Evolutionary conservation across 192 early-diverging fungal species (phyloP), one percentile per base, ranked within the genome.

Genomic region (Podila epicladia): DNA sequence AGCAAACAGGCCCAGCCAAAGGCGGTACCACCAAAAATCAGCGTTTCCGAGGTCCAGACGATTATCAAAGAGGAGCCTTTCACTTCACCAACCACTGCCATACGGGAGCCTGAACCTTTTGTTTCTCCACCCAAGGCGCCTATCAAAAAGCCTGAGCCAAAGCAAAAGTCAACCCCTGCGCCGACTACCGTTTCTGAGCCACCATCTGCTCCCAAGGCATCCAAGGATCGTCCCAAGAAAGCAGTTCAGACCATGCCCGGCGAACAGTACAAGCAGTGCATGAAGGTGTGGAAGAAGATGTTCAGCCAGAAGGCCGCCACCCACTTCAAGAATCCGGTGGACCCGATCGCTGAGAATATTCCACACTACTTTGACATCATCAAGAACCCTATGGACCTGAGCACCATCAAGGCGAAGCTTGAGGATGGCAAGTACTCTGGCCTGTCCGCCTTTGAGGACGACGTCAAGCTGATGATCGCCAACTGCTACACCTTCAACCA

Each of bases 321-420:
- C 19, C 89, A 88, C 19, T 93, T 94, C 71, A 69, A 84, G 28
- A 84, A 83, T 22, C 88, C 91, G 12, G 93, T 94, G 20, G 89
- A 93, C 84, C 91, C 92, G 15, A 84, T 93, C 31, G 82, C 77
- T 4, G 74, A 89, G 20, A 86, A 85, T 26, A 92, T 94, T 48
- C 94, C 94, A 0, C 83, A 83, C 4, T 95, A 95, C 61, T 87
- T 86, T 26, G 71, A 86, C 20, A 69, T 95, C 38, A 88, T 95
- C 49, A 91, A 91, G 45, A 79, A 71, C 17, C 89, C 89, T 2
- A 90, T 90, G 87, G 88, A 90, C 65, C 45, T 90, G 28, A 68
- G 73, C 15, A 89, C 83, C 9, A 88, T 90, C 35, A 84, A 83
- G 65, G 48, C 58, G 32, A 91, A 87, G 48, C 45, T 91, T 19